Percentiles rank a stretch among this genome's conserved stretches.
These are phyloP conservation scores for Astragalus membranaceus DNA, from an alignment of 306 rosid genomes.

Conservation along the genomic window DNA sequence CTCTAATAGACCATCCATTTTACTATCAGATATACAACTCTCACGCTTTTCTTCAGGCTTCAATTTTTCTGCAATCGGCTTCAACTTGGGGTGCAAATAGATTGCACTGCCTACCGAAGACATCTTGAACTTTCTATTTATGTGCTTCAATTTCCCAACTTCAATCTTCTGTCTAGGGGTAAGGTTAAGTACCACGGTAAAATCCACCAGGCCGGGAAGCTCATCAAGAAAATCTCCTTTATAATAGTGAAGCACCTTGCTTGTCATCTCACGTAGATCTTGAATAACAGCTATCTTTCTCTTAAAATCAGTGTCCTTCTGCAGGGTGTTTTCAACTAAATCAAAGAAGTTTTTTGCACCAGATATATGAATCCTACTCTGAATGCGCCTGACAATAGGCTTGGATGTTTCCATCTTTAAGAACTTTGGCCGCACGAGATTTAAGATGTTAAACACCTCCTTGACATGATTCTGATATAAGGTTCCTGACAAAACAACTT, in stretches of 20 bases:
- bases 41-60: constrained; percentile 36
- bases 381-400: constrained; percentile 65
- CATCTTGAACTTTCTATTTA: constrained; percentile 56
- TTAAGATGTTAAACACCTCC: constrained; percentile 80
- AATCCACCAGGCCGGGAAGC: constrained; percentile 90
- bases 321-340: constrained; percentile 69
- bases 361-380: constrained; percentile 54
- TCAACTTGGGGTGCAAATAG: constrained; percentile 72
- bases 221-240: constrained; percentile 96
- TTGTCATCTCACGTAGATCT: constrained; percentile 91
- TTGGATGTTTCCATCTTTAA: constrained; percentile 50
- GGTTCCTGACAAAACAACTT: constrained; percentile 91
- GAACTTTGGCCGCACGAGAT: constrained; percentile 86
- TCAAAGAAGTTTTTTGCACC: constrained; percentile 57
- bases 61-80: constrained; percentile 38
- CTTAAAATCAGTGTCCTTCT: constrained; percentile 71
- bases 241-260: constrained; percentile 78
- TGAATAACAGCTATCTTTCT: constrained; percentile 74
- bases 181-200: constrained; percentile 65
- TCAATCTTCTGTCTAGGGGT: constrained; percentile 55
- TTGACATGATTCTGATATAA: constrained; percentile 84
- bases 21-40: constrained; percentile 32
- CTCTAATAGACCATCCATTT: constrained; percentile 53
- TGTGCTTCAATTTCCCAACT: constrained; percentile 38
- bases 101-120: constrained; percentile 73